Evolutionary conservation across 768 basidiomycete species (phyloP), one percentile per base, ranked within the genome.

Genomic region (Wakefieldia striispora): DNA sequence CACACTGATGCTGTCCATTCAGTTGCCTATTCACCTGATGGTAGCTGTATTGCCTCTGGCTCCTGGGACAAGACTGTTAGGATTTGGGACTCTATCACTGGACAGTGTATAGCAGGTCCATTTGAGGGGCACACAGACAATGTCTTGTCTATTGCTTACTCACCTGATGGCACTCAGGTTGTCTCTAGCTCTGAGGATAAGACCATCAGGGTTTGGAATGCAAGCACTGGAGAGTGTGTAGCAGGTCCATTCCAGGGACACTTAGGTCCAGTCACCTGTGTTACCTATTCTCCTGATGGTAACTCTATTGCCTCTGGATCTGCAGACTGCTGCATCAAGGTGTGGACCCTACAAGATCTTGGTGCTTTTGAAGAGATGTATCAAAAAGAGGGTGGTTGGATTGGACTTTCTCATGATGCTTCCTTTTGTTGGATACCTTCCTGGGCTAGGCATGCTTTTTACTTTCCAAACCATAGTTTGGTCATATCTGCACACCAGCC

Each of bases 61-160:
- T 64, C 63, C 7, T 1, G 26, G 6, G 65, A 70, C 46, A 55
- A 47, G 34, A 62, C 56, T 0, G 36, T 68, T 10, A 61, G 57
- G 38, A 8, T 64, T 12, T 65, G 63, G 63, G 24, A 56, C 42
- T 12, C 41, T 31, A 6, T 1, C 21, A 49, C 52, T 54, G 48
- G 64, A 17, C 40, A 53, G 20, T 47, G 53, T 53, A 14, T 65
- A 38, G 52, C 33, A 47, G 60, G 54, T 47, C 58, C 59, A 42
- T 40, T 60, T 16, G 21, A 55, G 9, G 61, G 60, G 11, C 61
- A 68, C 24, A 53, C 49, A 57, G 47, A 49, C 29, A 0, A 1
- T 4, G n/a, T 60, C 12, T 19, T 13, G 1, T 56, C 47, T 43
- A 38, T 60, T 55, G 47, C 49, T 17, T 60, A 51, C 37, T 60